Base-by-base conservation (phyloP, 2,329 filamentous ascomycete genomes). In the Chrysoporthe puriensis region DNA sequence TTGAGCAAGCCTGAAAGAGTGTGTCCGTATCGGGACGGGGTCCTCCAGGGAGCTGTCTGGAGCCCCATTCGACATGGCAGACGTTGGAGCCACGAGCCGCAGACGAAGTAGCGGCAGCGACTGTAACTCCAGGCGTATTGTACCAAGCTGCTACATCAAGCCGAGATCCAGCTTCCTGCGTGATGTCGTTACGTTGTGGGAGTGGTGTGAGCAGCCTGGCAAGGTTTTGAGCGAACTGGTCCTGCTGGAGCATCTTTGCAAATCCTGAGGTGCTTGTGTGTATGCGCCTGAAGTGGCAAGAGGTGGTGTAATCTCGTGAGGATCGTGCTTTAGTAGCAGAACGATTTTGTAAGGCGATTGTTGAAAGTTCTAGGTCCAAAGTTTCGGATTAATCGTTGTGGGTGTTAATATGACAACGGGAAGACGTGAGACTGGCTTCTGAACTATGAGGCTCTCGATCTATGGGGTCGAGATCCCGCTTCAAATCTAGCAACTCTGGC, bases 1-100 rank as follows among this genome's bases (percentile, higher is more conserved):
- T 50, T 7, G 66, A 68, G 50, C 62, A 65, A 26, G 66, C 66
- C 34, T 68, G 66, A 34, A 68, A 68, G n/a, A 68, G 63, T 21
- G 66, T 68, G 43, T 62, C 36, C 50, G 52, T 43, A 43, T 68
- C 66, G 40, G 61, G 66, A 57, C 43, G 11, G 11, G 57, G 57
- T 4, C 50, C 62, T 14, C 14, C 43, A 21, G 62, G 62, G 11
- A 68, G 62, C 34, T 57, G n/a, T 26, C 50, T 48, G 21, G 21
- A 54, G 43, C 66, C 66, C 66, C 66, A 66, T 52, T 48, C 52
- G 40, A 58, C 66, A 13, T 64, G 61, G 9, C 61, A 48, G 61
- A 50, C n/a, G 16, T 44, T 26, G 16, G 42, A 44, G 57, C 42
- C 52, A 18, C 34, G 14, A 36, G 40, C 14, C 46, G 42, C 43